Base-by-base conservation (phyloP, 306 rosid genomes). In the Cucurbita maxima region DNA sequence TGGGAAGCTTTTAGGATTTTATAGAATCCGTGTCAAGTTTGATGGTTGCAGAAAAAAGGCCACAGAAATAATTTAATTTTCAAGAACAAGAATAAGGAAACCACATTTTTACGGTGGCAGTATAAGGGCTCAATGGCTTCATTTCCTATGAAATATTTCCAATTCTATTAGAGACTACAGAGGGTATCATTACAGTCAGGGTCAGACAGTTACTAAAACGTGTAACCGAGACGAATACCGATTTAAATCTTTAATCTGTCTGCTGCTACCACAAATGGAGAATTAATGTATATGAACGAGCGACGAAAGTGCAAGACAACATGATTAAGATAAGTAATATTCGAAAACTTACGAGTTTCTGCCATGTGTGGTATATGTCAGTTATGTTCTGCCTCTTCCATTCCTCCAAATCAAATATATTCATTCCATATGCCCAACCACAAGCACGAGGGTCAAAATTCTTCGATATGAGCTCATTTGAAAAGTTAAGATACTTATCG, bases 351-450 rank as follows among this genome's bases (percentile, higher is more conserved):
- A 69, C 74, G 10, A 69, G 77, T 44, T 61, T 64, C 51, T 75
- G 58, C 78, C 78, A 75, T 19, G 55, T 59, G 69, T 62, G 78
- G 20, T 75, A 75, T 38, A 48, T 50, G 25, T 48, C 71, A 12
- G 78, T 75, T 36, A 75, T 50, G 69, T 61, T 62, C 71, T 30
- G 59, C 22, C 57, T 75, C 38, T 40, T 75, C 78, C 78, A 75
- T 59, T 52, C 78, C 44, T 59, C 61, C 72, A 75, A 75, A 51
- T 75, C 78, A 51, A 75, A 75, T 15, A 75, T n/a, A 53, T 75
- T 75, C 78, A 75, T 61, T 30, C 78, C 78, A 37, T 59, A 75
- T 10, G 78, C 78, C 78, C 78, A 75, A 19, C 78, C 78, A 60
- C 78, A 75, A 8, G 78, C 72, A 64, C 69, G 78, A 60, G 78